Evolutionary conservation across 2,329 filamentous ascomycete species (phyloP), one percentile per base, ranked within the genome.

Genomic region (Apiospora saccharicola): DNA sequence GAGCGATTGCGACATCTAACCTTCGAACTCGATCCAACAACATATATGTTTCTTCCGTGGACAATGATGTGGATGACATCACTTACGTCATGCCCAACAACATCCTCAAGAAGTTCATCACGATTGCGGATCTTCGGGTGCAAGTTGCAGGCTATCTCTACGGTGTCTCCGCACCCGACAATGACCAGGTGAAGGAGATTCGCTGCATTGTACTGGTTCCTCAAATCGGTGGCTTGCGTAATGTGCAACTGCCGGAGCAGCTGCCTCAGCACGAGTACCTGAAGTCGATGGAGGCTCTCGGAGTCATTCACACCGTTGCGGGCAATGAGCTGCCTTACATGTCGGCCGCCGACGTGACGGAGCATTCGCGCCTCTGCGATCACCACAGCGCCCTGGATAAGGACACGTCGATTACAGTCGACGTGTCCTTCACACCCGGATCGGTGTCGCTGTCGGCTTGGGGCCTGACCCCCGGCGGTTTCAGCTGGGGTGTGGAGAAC

Each of bases 61-160:
- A 98, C 80, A 93, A 96, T 76, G 93, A 95, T 71, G 90, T 96
- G 75, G 95, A 98, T 73, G 94, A 95, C 78, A 93, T 94, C 80
- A 99, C 96, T 0, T 99, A 98, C 79, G 94, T 99, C 79, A 98
- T 99, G 94, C 96, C 96, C 0, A 99, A 98, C 90, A 99, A 99
- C 82, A 92, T 99, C 68, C 89, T 99, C 78, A 98, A 98, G 88
- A 94, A 94, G 75, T 99, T 99, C 87, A 98, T 99, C 85, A 96
- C 94, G 34, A 97, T 99, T 80, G 93, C 96, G 67, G 96, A 99
- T 85, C 90, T 99, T 71, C 93, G 97, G 68, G 95, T 98, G 19
- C 96, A 99, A 83, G 95, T 99, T 69, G 95, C 96, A 22, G 96
- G 95, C 1, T 99, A 98, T 81, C 89, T 99, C 0, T 99, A 99